Percentiles rank a stretch among this genome's conserved stretches.
These are phyloP conservation scores for Capronia coronata DNA, from an alignment of 2,329 filamentous ascomycete species.

Conservation along the genomic window DNA sequence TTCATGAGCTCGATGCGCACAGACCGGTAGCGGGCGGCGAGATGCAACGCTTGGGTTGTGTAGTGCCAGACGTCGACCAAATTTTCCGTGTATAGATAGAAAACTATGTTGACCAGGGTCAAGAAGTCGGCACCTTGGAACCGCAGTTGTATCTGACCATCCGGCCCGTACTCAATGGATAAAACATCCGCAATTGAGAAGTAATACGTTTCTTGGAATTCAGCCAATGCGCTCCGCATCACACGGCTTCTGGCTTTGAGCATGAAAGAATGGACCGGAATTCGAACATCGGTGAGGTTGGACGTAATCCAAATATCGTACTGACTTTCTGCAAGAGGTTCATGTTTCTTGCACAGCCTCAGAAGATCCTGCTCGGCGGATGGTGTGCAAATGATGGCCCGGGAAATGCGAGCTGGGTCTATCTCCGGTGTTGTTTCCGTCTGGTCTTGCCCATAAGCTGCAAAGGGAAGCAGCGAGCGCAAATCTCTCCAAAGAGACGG, in stretches of 20 bases:
- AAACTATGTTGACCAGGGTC: slow-evolving; percentile 68
- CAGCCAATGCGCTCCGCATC: slow-evolving; percentile 56
- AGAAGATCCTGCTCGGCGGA: slow-evolving; percentile 41
- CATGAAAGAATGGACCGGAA: slow-evolving; percentile 80
- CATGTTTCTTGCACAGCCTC: slow-evolving; percentile 28
- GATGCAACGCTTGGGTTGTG: slow-evolving; percentile 56
- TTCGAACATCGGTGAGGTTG: slow-evolving; percentile 58
- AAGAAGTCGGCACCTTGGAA: slow-evolving; percentile 69
- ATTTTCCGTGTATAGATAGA: slow-evolving; percentile 74
- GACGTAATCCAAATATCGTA: slow-evolving; percentile 45
- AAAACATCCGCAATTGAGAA: slow-evolving; percentile 57
- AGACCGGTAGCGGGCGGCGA: slow-evolving; percentile 69
- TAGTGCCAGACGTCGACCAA: slow-evolving; percentile 83
- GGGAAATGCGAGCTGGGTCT: slow-evolving; percentile 33
- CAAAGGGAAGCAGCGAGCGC: slow-evolving; percentile 61
- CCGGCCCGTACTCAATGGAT: slow-evolving; percentile 47
- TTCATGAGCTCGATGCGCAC: slow-evolving; percentile 83
- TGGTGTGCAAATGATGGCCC: slow-evolving; percentile 39
- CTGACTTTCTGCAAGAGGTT: slow-evolving; percentile 25
- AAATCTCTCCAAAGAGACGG: slow-evolving; percentile 69
- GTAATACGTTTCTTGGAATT: slow-evolving; percentile 50
- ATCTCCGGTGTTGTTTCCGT: slow-evolving; percentile 36
- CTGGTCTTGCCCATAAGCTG: slow-evolving; percentile 48
- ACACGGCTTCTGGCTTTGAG: slow-evolving; percentile 66
- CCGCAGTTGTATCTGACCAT: slow-evolving; percentile 53